Percentiles rank a stretch among this genome's conserved stretches.
Evolutionary conservation across 2,329 filamentous ascomycete species (phyloP).

Genomic region (Fusarium newnesense): DNA sequence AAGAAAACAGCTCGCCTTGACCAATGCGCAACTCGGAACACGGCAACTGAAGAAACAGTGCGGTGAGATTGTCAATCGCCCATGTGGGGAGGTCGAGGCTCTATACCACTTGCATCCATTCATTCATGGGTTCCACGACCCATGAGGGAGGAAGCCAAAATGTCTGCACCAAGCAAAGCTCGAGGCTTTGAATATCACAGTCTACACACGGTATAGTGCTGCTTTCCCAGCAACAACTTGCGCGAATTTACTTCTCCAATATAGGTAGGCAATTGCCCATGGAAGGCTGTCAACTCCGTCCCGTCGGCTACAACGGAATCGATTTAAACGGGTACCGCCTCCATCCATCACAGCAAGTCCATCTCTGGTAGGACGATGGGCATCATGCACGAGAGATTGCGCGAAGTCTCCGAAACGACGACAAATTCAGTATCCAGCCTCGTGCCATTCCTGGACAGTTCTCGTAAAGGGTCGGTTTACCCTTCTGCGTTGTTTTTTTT

Average conservation of each 20-base stretch:
- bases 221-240: conserved; percentile 14
- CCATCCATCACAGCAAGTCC: background rate
- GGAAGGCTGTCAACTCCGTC: background rate
- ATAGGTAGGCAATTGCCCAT: background rate
- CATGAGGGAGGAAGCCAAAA: conserved; percentile 15
- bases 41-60: conserved; percentile 41
- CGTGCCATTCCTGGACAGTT: conserved; percentile 4
- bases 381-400: conserved; percentile 31
- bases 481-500: background rate
- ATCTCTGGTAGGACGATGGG: conserved; percentile 8
- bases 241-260: conserved; percentile 30
- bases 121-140: conserved; percentile 16
- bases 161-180: conserved; percentile 17
- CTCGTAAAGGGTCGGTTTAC: background rate
- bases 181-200: conserved; percentile 21
- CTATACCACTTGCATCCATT: conserved; percentile 28
- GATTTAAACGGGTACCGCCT: conserved; percentile 6
- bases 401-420: conserved; percentile 17
- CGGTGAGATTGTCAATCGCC: conserved; percentile 40
- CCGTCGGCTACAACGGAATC: conserved; percentile 16
- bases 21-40: conserved; percentile 42
- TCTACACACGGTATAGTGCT: conserved; percentile 13
- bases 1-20: conserved; percentile 4
- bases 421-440: background rate
- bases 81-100: conserved; percentile 41